Evolutionary conservation across 805 yeast genomes (phyloP), one percentile per base, ranked within the genome.

Genomic region (Schwanniomyces yamadae): DNA sequence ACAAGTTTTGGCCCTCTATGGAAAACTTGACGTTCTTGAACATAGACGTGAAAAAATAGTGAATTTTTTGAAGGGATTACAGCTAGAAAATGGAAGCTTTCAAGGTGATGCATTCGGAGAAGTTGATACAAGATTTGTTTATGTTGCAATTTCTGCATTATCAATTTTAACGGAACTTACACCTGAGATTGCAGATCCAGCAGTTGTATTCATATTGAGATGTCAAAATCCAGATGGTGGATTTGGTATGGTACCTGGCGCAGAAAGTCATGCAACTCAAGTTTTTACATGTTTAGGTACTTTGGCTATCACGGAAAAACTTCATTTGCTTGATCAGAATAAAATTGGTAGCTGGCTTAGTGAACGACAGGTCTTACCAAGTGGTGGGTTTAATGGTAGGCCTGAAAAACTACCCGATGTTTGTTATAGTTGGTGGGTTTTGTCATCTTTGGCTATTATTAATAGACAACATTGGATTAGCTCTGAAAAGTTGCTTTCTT

Each of bases 361-460:
- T 50, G 98, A 93, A 54, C 68, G 99, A 40, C 99, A 93, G 59
- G 75, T 87, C 6, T 45, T 57, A 18, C 71, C 76, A 5, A 73
- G 73, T 19, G 99, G 99, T 5, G 99, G 99, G 0, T 69, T 93
- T 37, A 93, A 93, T 54, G 99, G 99, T 1, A 74, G 99, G 33
- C 96, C 98, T 0, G 95, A 93, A 40, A 93, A 93, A 56, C 63
- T 88, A 13, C 95, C 98, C 0, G 99, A 93, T 59, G 96, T 87
- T n/a, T 93, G 99, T 56, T 93, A 93, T 57, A 81, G 93, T 49
- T 93, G 97, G 96, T 93, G 99, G 99, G 95, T 89, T 7, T 57
- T 89, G 15, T 82, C 95, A 2, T 74, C 88, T 2, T 61, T 90
- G 39, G 73, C 84, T 0, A 80, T 87, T 23, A 66, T 91, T 14